Evolutionary conservation across 768 basidiomycete species (phyloP).

Genomic region (Lactarius evosmus): DNA sequence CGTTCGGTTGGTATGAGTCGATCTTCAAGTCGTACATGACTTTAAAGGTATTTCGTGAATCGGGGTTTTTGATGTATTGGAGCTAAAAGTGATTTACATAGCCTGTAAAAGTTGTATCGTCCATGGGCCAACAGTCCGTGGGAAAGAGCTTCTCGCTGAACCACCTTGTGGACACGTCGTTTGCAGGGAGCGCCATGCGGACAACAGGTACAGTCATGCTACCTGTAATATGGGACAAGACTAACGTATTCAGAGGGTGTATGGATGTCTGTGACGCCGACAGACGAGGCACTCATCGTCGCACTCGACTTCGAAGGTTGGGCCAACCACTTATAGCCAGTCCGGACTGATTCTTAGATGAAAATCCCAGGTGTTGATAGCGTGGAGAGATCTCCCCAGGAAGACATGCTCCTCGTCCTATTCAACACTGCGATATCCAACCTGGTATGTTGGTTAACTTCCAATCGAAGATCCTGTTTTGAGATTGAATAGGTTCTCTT

Average conservation of each 20-base stretch:
- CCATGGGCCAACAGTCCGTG: constrained; percentile 67
- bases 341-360: constrained; percentile 44
- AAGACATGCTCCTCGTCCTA: constrained; percentile 58
- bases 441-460: constrained; percentile 40
- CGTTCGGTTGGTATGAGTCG: constrained; percentile 65
- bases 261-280: constrained; percentile 67
- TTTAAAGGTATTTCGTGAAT: too few relatives aligned
- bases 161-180: constrained; percentile 60
- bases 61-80: too few relatives aligned
- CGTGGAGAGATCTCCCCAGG: constrained; percentile 60
- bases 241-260: constrained; percentile 44
- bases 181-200: constrained; percentile 62
- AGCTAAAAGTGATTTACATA: too few relatives aligned
- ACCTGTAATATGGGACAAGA: neutral
- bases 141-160: constrained; percentile 59
- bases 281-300: constrained; percentile 50
- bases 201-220: constrained; percentile 45
- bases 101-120: constrained; percentile 63
- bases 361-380: constrained; percentile 67
- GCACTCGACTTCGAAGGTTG: constrained; percentile 64
- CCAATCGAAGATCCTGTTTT: constrained; percentile 46
- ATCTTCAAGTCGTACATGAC: constrained; percentile 62
- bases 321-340: too few relatives aligned
- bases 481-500: constrained; percentile 41
- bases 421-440: constrained; percentile 68